Evolutionary conservation across 176 grass and related monocot species (phyloP).

Genomic region (Oryza glaberrima): DNA sequence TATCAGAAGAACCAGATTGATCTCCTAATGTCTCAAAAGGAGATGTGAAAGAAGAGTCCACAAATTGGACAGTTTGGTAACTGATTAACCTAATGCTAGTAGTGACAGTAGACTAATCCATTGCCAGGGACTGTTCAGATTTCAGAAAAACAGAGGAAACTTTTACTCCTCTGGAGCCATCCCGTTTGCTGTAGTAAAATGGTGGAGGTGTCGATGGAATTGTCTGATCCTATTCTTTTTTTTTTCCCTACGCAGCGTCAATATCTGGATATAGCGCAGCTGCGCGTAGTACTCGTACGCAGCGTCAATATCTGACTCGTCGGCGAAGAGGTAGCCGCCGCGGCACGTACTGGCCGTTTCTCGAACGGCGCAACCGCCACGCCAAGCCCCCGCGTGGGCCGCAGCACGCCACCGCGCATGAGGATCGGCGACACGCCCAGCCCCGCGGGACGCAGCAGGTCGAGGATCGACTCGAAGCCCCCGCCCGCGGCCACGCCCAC

Average conservation of each 20-base stretch:
- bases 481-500: no score
- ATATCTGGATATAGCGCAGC: conserved; percentile 32
- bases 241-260: conserved; percentile 11
- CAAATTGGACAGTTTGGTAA: neutral
- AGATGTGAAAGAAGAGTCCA: neutral
- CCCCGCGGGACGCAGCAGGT: no score
- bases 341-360: conserved; percentile 60
- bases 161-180: conserved; percentile 19
- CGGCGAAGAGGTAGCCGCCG: conserved; percentile 44
- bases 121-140: conserved; percentile 17
- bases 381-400: neutral
- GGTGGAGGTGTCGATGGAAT: conserved; percentile 12
- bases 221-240: neutral
- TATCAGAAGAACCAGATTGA: neutral
- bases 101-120: neutral
- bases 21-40: neutral
- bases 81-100: neutral
- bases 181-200: conserved; percentile 18
- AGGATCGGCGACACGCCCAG: neutral
- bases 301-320: conserved; percentile 1
- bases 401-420: neutral
- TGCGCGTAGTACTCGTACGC: neutral
- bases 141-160: neutral
- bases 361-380: conserved; percentile 34
- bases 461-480: no score